These are phyloP conservation scores for Calvatia gigantea DNA, from an alignment of 768 basidiomycete species.

Conservation along the genomic window DNA sequence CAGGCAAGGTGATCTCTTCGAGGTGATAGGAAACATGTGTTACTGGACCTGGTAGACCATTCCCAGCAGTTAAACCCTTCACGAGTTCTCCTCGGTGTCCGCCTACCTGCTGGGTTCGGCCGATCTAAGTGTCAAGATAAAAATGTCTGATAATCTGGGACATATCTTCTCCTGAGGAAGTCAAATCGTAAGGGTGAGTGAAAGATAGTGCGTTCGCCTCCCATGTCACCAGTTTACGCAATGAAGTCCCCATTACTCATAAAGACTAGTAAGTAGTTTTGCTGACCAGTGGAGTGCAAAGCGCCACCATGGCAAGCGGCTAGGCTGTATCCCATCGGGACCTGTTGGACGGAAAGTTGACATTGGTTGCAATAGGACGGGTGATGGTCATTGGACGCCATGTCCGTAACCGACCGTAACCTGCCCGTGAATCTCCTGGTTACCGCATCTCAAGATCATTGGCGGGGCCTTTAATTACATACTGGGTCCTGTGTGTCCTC, in stretches of 20 bases:
- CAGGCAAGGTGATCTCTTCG: neutral
- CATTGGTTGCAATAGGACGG: neutral
- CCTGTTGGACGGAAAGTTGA: neutral
- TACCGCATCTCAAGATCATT: neutral
- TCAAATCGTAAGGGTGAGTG: neutral
- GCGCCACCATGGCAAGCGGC: neutral
- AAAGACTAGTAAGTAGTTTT: neutral
- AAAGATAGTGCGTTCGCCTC: neutral
- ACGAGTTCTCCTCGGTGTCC: neutral
- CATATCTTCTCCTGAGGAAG: neutral
- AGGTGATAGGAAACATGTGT: neutral
- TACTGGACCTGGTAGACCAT: neutral
- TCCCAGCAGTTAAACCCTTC: neutral
- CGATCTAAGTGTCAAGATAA: neutral
- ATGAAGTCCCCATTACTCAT: neutral
- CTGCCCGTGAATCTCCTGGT: neutral
- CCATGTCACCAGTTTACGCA: conserved; percentile 4
- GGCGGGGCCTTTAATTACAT: no score
- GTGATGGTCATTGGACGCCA: neutral
- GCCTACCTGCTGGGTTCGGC: neutral
- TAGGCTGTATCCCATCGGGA: neutral
- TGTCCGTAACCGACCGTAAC: neutral
- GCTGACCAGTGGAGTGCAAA: neutral
- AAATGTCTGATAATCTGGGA: neutral
- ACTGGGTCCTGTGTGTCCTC: neutral